Base-by-base conservation (phyloP, 2,329 filamentous ascomycete genomes). In the Penicillium sp. region DNA sequence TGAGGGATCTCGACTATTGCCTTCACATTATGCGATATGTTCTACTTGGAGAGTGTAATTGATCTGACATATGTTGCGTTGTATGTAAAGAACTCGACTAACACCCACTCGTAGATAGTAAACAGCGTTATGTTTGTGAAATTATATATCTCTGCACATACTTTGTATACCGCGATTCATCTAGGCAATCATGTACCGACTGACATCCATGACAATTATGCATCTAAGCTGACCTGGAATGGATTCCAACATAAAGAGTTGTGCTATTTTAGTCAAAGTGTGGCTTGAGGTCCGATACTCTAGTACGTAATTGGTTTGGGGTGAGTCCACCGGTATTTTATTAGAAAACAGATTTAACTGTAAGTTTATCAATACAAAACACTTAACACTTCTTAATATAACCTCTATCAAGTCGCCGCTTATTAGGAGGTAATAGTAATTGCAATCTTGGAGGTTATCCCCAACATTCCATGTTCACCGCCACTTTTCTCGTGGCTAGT, bases 401-500 rank as follows among this genome's bases (percentile, higher is more conserved):
- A 3, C 11, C n/a, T 15, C 19, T n/a, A 16, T 2, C 2, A 25
- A 34, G 1, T 25, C 15, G 8, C 9, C 16, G 3, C 21, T n/a
- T 5, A 21, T 33, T 21, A 47, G 21, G 21, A n/a, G 15, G 8
- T 3, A 13, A 31, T 13, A 10, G 4, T 13, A 5, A 33, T 33
- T 34, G 15, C 33, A 4, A n/a, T 8, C 11, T 33, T 47, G 3
- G 2, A 25, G 1, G 21, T 16, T 3, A 39, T 10, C 8, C 11
- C 11, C 5, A 5, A 25, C 27, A 19, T 44, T 52, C 21, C 39
- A 36, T 6, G n/a, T 51, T 57, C 58, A 65, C 61, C 57, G 59
- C 62, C 53, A 62, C 58, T 60, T 43, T 45, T 19, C 45, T 36
- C 46, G 50, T 53, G 50, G 57, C 48, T 47, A 23, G 36, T 40